These are phyloP conservation scores for Steccherinum ochraceum DNA, from an alignment of 768 basidiomycete genomes.

Conservation along the genomic window DNA sequence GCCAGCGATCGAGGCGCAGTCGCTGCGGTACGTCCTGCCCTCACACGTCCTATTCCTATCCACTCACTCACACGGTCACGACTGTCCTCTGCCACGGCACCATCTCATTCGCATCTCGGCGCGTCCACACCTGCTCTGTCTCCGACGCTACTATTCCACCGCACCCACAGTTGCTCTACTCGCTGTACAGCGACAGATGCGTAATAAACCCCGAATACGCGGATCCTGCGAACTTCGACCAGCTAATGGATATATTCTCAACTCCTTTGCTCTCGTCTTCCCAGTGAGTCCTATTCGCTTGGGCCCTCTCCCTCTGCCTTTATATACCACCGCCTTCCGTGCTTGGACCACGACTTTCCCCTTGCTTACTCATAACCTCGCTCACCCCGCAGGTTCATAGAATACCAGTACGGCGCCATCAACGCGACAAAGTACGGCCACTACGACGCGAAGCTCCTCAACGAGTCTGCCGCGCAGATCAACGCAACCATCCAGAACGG, in stretches of 20 bases:
- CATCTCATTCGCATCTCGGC: neutral
- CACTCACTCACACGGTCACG: neutral
- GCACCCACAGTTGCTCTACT: conserved; percentile 84
- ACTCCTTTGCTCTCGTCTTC: conserved; percentile 59
- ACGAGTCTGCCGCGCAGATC: conserved; percentile 40
- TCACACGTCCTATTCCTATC: neutral
- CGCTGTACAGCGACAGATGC: conserved; percentile 64
- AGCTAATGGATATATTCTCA: conserved; percentile 72
- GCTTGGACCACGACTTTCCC: neutral
- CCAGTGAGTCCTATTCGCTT: conserved; percentile 32
- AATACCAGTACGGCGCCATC: conserved; percentile 48
- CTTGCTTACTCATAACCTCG: neutral
- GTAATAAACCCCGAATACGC: conserved; percentile 69
- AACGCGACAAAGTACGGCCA: conserved; percentile 45
- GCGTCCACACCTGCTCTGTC: neutral
- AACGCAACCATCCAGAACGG: conserved; percentile 35
- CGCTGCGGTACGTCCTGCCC: conserved; percentile 52
- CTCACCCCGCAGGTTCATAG: conserved; percentile 38
- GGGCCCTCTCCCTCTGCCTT: too few relatives aligned
- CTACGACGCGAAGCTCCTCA: conserved; percentile 60
- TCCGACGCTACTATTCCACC: neutral
- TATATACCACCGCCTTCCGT: neutral
- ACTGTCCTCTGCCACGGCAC: neutral
- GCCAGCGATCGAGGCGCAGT: conserved; percentile 74
- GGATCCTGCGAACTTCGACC: conserved; percentile 54